A percentile compares a stretch with the other conserved stretches of the same genome.
phyloP scores from a whole-genome alignment of 2,329 filamentous ascomycete species.

The Hypoxylon sp. region DNA sequence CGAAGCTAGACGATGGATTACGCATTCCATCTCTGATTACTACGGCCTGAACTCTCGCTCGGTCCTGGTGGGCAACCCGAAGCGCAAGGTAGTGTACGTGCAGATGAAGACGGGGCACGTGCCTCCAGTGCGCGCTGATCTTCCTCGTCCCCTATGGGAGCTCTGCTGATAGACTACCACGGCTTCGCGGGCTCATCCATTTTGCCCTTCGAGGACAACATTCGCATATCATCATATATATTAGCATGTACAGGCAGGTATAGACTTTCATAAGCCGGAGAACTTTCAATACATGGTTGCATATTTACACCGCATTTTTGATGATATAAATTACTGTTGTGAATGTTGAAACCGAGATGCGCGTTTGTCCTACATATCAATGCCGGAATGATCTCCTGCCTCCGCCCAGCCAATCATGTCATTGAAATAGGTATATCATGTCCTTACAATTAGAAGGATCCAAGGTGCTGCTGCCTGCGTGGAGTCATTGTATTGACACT shows the following conservation, averaged over 20 bases:
- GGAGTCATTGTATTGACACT: background rate
- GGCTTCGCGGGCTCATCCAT: background rate
- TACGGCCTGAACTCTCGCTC: slow-evolving; percentile 90
- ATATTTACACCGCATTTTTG: background rate
- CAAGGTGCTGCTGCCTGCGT: background rate
- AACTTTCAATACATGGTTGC: background rate
- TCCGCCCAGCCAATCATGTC: background rate
- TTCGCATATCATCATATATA: slow-evolving; percentile 1
- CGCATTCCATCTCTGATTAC: slow-evolving; percentile 91
- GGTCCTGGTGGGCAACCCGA: slow-evolving; percentile 77
- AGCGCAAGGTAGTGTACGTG: slow-evolving; percentile 85
- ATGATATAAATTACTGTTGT: background rate
- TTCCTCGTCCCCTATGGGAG: slow-evolving; percentile 75
- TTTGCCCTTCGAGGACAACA: slow-evolving; percentile 1
- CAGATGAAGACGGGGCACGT: slow-evolving; percentile 55
- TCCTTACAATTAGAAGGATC: background rate
- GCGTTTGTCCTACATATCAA: background rate
- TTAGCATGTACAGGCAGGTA: background rate
- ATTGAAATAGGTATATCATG: background rate
- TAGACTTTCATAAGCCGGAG: slow-evolving; percentile 4
- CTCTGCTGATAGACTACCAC: slow-evolving; percentile 58
- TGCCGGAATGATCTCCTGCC: background rate
- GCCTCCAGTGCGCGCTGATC: slow-evolving; percentile 51
- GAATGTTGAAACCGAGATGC: background rate
- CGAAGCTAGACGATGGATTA: slow-evolving; percentile 82